Evolutionary conservation across 192 early-diverging fungal genomes (phyloP).

Genomic region (Borealophlyctis nickersoniae): DNA sequence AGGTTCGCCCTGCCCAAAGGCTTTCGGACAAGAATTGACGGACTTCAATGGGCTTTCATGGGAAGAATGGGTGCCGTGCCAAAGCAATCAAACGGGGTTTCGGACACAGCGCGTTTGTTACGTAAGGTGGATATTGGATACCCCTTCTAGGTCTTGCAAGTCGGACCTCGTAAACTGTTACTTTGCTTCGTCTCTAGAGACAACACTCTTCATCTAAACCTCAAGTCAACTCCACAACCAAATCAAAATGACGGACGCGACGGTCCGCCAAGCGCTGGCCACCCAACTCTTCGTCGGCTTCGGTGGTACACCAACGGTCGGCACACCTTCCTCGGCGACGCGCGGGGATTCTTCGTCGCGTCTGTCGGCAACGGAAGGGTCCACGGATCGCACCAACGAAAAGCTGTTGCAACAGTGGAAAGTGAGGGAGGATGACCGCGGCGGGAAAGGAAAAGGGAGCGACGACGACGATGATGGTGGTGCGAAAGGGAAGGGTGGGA

Average conservation of each 20-base stretch:
- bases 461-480: neutral
- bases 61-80: too few relatives aligned
- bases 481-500: conserved; percentile 12
- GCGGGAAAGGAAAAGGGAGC: neutral
- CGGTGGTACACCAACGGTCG: neutral
- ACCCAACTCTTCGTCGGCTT: conserved; percentile 30
- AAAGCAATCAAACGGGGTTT: too few relatives aligned
- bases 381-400: conserved; percentile 19
- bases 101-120: too few relatives aligned
- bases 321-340: neutral
- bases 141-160: too few relatives aligned
- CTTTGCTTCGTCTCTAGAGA: neutral
- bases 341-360: neutral
- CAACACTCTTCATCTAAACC: too few relatives aligned
- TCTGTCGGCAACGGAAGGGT: neutral
- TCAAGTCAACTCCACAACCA: too few relatives aligned
- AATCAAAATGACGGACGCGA: neutral
- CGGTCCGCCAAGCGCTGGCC: conserved; percentile 16
- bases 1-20: too few relatives aligned
- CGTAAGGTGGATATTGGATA: too few relatives aligned
- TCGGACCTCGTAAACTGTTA: too few relatives aligned
- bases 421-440: conserved; percentile 8
- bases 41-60: too few relatives aligned
- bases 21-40: too few relatives aligned
- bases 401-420: conserved; percentile 13